Base-by-base conservation (phyloP, 495 filamentous ascomycete genomes). In the Articulospora tetracladia region DNA sequence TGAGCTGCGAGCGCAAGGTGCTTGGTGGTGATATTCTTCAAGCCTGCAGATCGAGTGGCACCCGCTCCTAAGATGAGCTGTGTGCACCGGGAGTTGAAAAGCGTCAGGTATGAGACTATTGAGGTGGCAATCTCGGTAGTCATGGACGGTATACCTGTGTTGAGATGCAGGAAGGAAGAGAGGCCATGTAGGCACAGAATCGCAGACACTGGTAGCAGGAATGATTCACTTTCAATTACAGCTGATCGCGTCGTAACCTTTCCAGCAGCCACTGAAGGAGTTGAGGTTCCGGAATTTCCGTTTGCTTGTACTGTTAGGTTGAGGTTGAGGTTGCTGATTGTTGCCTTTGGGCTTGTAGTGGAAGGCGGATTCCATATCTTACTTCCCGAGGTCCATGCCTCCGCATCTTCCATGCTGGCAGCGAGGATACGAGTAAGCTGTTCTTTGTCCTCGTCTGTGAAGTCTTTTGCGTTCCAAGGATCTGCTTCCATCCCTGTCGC, bases 21-120 rank as follows among this genome's bases (percentile, higher is more conserved):
- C 66, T 93, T 94, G 0, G 94, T 95, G 1, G 91, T 97, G 66
- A 99, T 99, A 63, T 96, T 96, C 68, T 92, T 96, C 11, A 99
- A 75, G 0, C 94, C 94, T 3, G 92, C 95, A n/a, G 86, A 92
- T 25, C 83, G 77, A 1, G 91, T 97, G 1, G 94, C 94, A 1
- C 94, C 94, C 11, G 94, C 95, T 8, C 93, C 95, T 8, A 98
- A 86, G 61, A 99, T 96, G 53, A 98, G 83, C 64, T 99, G 94
- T 20, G 86, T 92, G 41, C 91, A 93, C 6, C 94, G 86, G 8
- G 91, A 96, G 72, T 98, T 97, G 81, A 97, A 98, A 1, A 96
- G 77, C 64, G 92, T 88, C 32, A 96, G 76, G 58, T 91, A 91
- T 1, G 74, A 72, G 22, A 83, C 63, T 3, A 82, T 74, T 10